These are phyloP conservation scores for Neurospora pannonica DNA, from an alignment of 495 filamentous ascomycete species.

Conservation along the genomic window DNA sequence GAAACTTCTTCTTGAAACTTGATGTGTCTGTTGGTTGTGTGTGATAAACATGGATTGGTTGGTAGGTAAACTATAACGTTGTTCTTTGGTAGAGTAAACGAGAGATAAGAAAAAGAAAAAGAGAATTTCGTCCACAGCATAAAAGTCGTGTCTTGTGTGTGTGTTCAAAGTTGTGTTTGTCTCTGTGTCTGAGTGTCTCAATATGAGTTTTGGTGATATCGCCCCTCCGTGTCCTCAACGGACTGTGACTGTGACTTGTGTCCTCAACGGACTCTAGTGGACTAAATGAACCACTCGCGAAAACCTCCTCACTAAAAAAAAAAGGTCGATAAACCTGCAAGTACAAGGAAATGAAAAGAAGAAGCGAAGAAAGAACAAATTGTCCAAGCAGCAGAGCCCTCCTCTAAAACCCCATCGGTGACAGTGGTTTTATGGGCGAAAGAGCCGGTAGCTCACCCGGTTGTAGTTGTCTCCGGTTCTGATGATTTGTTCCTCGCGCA, in stretches of 20 bases:
- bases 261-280: conserved; percentile 7
- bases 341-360: not conserved
- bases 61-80: not conserved
- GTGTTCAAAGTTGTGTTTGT: not conserved
- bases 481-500: conserved; percentile 16
- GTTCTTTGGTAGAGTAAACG: not conserved
- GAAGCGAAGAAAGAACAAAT: not conserved
- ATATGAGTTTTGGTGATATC: not conserved
- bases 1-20: not conserved
- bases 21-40: not conserved
- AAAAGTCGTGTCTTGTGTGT: conserved; percentile 1
- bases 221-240: not conserved
- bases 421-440: conserved; percentile 64
- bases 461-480: not conserved
- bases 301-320: not conserved
- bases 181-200: not conserved
- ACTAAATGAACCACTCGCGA: not conserved
- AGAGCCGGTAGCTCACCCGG: conserved; percentile 40
- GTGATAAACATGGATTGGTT: not conserved
- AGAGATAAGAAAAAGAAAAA: not conserved
- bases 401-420: conserved; percentile 50
- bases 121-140: conserved; percentile 10
- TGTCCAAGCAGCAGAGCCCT: not conserved
- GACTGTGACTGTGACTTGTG: not conserved
- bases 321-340: not conserved